Conservation (phyloP, 345 rosid species). For the Brassica nigra region DNA sequence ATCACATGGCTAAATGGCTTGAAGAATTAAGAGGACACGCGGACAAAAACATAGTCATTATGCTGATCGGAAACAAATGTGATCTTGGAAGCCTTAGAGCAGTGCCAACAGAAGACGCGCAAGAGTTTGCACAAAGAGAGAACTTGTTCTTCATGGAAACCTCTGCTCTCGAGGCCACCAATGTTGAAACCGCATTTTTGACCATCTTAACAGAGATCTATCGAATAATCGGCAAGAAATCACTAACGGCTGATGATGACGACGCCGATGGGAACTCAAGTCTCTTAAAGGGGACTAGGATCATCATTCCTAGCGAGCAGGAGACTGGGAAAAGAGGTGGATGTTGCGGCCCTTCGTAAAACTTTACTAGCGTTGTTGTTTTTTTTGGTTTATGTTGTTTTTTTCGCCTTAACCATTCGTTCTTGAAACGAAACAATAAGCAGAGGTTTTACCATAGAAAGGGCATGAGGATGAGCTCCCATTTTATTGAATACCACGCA, state of each 20-base stretch:
- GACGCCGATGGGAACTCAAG: slow-evolving; percentile 44
- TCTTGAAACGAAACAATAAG: slow-evolving; percentile 35
- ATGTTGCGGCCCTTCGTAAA: slow-evolving; percentile 44
- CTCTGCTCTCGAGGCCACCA: slow-evolving; percentile 79
- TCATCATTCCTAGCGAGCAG: slow-evolving; percentile 62
- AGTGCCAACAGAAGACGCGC: slow-evolving; percentile 76
- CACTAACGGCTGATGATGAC: slow-evolving; percentile 58
- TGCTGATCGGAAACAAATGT: slow-evolving; percentile 81
- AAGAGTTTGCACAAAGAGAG: slow-evolving; percentile 87
- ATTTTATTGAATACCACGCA: neutral
- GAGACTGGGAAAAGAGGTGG: slow-evolving; percentile 50
- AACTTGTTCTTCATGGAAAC: slow-evolving; percentile 88
- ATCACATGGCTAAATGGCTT: slow-evolving; percentile 83
- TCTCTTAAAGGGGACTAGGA: slow-evolving; percentile 74
- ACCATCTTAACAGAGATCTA: slow-evolving; percentile 74
- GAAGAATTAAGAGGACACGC: slow-evolving; percentile 85
- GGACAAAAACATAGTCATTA: slow-evolving; percentile 77
- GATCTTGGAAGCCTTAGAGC: slow-evolving; percentile 77
- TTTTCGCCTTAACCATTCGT: slow-evolving; percentile 24
- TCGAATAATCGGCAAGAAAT: slow-evolving; percentile 71
- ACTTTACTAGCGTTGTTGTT: neutral
- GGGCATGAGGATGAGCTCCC: neutral
- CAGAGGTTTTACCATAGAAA: slow-evolving; percentile 21
- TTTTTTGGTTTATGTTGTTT: neutral
- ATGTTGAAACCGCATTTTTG: slow-evolving; percentile 74